These are phyloP conservation scores for Oxytropis ochrocephala DNA, from an alignment of 306 rosid genomes.

Conservation along the genomic window DNA sequence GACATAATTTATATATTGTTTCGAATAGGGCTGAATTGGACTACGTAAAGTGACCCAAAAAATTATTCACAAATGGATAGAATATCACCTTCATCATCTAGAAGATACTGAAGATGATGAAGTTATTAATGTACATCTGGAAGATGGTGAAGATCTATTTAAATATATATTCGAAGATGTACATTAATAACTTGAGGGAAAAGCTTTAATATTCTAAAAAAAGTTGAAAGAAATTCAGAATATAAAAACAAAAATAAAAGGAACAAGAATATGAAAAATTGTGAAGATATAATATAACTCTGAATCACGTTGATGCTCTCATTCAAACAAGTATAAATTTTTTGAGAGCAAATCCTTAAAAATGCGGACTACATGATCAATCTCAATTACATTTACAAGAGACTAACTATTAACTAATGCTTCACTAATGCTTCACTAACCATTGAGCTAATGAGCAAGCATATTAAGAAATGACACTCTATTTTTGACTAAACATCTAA, in stretches of 20 bases:
- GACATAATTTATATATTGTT: too few relatives aligned
- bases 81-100: too few relatives aligned
- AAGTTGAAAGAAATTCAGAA: too few relatives aligned
- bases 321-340: slow-evolving; percentile 20
- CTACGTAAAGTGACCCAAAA: too few relatives aligned
- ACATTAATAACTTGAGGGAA: too few relatives aligned
- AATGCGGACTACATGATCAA: slow-evolving; percentile 21
- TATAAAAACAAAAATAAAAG: background rate
- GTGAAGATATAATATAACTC: background rate
- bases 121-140: too few relatives aligned
- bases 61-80: too few relatives aligned
- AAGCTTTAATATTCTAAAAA: too few relatives aligned
- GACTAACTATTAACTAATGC: background rate
- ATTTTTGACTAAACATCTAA: slow-evolving; percentile 52
- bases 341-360: slow-evolving; percentile 35
- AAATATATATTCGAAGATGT: too few relatives aligned
- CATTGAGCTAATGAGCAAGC: slow-evolving; percentile 32
- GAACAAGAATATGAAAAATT: background rate
- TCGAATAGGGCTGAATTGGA: too few relatives aligned
- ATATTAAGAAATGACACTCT: slow-evolving; percentile 74
- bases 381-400: slow-evolving; percentile 13
- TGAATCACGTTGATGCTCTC: slow-evolving; percentile 13
- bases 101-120: too few relatives aligned
- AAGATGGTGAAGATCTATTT: too few relatives aligned
- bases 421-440: background rate